phyloP scores from a whole-genome alignment of 495 filamentous ascomycete genomes.

The Aspergillus ellipticus region DNA sequence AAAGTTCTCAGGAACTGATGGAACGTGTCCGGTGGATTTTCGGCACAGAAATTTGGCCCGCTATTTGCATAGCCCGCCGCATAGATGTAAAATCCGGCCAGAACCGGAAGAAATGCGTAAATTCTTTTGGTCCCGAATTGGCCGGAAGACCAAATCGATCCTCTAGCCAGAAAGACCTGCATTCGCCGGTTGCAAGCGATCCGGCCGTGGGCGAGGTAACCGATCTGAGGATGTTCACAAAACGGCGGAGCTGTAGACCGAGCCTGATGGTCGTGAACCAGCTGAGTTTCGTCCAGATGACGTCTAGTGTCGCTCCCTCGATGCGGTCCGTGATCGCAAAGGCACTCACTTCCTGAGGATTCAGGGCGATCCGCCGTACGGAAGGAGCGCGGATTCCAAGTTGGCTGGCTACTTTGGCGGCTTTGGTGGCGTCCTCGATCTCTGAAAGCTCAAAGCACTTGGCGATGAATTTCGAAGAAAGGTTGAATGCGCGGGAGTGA shows the following conservation, averaged over 20 bases:
- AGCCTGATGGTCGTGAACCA: conserved; percentile 12
- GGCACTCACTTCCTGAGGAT: too few relatives aligned
- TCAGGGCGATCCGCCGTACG: too few relatives aligned
- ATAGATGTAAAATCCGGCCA: background rate
- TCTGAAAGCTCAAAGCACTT: background rate
- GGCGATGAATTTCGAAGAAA: background rate
- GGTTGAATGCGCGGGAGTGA: background rate
- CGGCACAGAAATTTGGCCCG: background rate
- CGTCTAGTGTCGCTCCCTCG: conserved; percentile 6
- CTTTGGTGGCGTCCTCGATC: background rate
- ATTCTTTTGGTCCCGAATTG: conserved; percentile 1
- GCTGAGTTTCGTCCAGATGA: conserved; percentile 5
- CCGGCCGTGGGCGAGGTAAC: conserved; percentile 13
- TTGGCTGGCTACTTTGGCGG: background rate
- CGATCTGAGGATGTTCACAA: conserved; percentile 4
- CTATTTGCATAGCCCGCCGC: background rate
- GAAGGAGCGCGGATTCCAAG: background rate
- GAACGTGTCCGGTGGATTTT: background rate
- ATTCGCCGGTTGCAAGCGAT: conserved; percentile 13
- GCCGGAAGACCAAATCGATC: conserved; percentile 14
- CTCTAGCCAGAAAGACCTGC: conserved; percentile 18
- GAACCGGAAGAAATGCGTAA: background rate
- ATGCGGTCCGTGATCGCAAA: conserved; percentile 7
- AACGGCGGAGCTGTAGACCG: conserved; percentile 9
- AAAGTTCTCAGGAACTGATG: background rate